These are phyloP conservation scores for Malassezia vespertilionis DNA, from an alignment of 1,284 basidiomycete genomes.

Conservation along the genomic window DNA sequence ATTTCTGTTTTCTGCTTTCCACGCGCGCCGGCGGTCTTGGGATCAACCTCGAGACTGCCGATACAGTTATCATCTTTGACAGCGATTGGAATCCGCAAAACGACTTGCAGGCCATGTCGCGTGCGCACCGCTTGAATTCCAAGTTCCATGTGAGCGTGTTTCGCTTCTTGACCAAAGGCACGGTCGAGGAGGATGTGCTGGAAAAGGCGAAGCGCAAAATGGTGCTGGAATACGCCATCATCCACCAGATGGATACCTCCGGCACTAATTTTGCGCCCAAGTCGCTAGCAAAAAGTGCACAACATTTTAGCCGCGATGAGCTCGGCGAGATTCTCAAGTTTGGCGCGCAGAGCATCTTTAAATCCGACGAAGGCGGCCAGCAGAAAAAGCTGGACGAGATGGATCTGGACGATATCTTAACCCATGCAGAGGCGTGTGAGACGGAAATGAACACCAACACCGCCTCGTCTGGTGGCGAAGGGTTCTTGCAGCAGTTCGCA, in stretches of 20 bases:
- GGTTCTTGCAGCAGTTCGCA: slow-evolving; percentile 88
- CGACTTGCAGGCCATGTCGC: slow-evolving; percentile 99
- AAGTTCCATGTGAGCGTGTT: slow-evolving; percentile 98
- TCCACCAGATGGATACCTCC: slow-evolving; percentile 99
- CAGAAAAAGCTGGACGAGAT: slow-evolving; percentile 96
- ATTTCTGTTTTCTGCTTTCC: slow-evolving; percentile 50
- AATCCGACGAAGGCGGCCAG: slow-evolving; percentile 78
- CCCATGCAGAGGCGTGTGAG: slow-evolving; percentile 91
- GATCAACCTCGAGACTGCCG: slow-evolving; percentile 62
- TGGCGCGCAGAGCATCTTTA: slow-evolving; percentile 98
- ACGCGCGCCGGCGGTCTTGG: slow-evolving; percentile 46
- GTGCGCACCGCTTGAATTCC: slow-evolving; percentile 52
- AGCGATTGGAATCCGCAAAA: slow-evolving; percentile 83
- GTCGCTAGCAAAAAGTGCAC: slow-evolving; percentile 35
- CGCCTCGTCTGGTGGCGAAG: slow-evolving; percentile 88
- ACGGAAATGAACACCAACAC: slow-evolving; percentile 59
- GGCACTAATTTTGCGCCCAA: slow-evolving; percentile 83
- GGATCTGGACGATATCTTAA: slow-evolving; percentile 96
- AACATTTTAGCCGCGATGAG: slow-evolving; percentile 90
- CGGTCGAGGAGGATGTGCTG: slow-evolving; percentile 95
- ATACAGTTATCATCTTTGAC: slow-evolving; percentile 99
- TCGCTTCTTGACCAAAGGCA: slow-evolving; percentile 92
- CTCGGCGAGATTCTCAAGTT: slow-evolving; percentile 97
- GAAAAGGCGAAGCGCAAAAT: slow-evolving; percentile 98
- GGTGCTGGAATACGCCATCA: slow-evolving; percentile 98